Percentiles rank a stretch among this genome's conserved stretches.
Conservation (phyloP, 2,329 filamentous ascomycete species). For the Pyrenophora seminiperda region DNA sequence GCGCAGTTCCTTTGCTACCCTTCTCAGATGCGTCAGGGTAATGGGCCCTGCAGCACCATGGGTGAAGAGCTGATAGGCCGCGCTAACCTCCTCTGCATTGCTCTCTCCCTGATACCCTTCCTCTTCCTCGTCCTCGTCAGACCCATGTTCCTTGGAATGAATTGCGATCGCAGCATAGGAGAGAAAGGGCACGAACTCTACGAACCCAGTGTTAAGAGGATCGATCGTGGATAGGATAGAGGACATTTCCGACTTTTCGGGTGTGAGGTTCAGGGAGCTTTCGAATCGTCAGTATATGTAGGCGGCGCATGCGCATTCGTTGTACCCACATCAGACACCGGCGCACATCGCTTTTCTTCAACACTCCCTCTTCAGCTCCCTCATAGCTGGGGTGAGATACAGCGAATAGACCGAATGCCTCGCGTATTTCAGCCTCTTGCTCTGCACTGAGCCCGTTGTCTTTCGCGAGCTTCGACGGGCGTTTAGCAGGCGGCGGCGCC, state of each 20-base stretch:
- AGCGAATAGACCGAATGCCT: constrained; percentile 83
- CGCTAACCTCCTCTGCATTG: constrained; percentile 71
- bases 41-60: constrained; percentile 66
- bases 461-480: constrained; percentile 86
- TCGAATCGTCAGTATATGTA: constrained; percentile 7
- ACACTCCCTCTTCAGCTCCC: constrained; percentile 65
- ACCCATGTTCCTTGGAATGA: constrained; percentile 52
- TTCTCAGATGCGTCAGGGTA: constrained; percentile 75
- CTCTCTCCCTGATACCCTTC: constrained; percentile 41
- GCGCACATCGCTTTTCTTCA: constrained; percentile 53
- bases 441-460: constrained; percentile 83
- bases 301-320: neutral
- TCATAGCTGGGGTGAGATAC: constrained; percentile 59
- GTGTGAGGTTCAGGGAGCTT: constrained; percentile 79
- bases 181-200: constrained; percentile 80
- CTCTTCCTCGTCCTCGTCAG: constrained; percentile 49
- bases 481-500: constrained; percentile 43
- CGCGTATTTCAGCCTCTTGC: constrained; percentile 87
- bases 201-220: constrained; percentile 77
- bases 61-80: constrained; percentile 83
- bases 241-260: constrained; percentile 69
- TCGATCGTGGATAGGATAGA: constrained; percentile 83
- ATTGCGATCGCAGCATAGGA: constrained; percentile 88
- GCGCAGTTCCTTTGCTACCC: constrained; percentile 79
- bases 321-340: constrained; percentile 57